Base-by-base conservation (phyloP, 1,284 basidiomycete species). In the Leccinum griseonigrum region DNA sequence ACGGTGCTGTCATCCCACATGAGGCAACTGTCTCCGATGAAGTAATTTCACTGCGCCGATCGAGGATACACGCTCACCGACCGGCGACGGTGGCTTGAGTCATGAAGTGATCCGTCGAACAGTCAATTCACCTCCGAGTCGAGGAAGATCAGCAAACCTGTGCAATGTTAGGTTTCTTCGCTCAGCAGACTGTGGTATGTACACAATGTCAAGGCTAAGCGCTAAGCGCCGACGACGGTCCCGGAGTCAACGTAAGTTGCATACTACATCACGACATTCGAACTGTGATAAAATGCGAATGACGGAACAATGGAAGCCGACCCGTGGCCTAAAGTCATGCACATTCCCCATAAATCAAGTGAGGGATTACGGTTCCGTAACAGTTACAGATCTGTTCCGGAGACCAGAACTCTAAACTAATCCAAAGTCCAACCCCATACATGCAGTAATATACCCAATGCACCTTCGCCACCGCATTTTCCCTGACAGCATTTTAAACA, bases 401-500 rank as follows among this genome's bases (percentile, higher is more conserved):
- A 38, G 36, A 38, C 14, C 36, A 38, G 36, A 0, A 38, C 36
- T 38, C 36, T 38, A 8, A 38, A 38, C 36, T 14, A 38, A 38
- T 16, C 36, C 36, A 38, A 38, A 10, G 36, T 38, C 1, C 14
- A 38, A 38, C 36, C 36, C 7, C 14, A 8, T 16, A 16, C 14
- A 40, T n/a, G 8, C 2, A n/a, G n/a, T 40, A n/a, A n/a, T 40
- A 40, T 40, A n/a, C 16, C 8, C 38, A 40, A 40, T 40, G 38
- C 16, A 10, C 16, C 16, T 40, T 40, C 38, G 14, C 14, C 3
- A 16, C 3, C 36, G 14, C 36, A 14, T 36, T 36, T 36, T 14
- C 36, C 36, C 36, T 38, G 36, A 38, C 14, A 38, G 5, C 34
- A 40, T 46, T 22, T 64, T 55, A 68, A n/a, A 60, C 31, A 51